Base-by-base conservation (phyloP, 352 stramenopile genomes). In the Pythium sp. region DNA sequence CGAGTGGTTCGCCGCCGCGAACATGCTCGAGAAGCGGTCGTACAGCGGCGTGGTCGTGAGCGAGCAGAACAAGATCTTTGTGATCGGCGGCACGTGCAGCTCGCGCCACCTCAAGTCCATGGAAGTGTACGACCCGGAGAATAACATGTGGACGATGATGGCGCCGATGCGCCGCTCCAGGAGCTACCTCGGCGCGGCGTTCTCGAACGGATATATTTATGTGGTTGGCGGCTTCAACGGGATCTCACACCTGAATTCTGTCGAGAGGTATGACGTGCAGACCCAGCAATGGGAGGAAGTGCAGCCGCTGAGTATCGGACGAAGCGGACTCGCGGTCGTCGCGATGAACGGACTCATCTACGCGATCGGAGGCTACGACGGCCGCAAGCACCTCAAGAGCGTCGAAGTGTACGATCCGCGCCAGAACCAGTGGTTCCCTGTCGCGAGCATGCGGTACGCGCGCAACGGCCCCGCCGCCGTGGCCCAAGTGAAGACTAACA, bases 161-260 rank as follows among this genome's bases (percentile, higher is more conserved):
- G 73, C 81, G n/a, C 55, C 79, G 5, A 93, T 93, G 83, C 69
- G 71, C 24, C 80, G 84, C 9, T 65, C 73, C 2, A 65, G 85
- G 7, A 93, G 85, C 64, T 93, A 93, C 64, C 62, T 93, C 3
- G 85, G 85, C 15, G 77, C 80, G 3, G 70, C 70, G 12, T 70
- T 80, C 8, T 68, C 89, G 5, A 73, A 76, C 26, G 69, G 78
- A 3, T 86, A 77, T 54, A 77, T 93, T 46, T 93, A 91, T 60
- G 81, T 73, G 0, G 75, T 93, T 2, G 85, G 85, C 2, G 85
- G 85, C 0, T 93, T 92, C 63, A 92, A 93, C 59, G 85, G 85
- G 0, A 77, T 82, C n/a, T 72, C 74, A 1, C 83, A 93, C 55
- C 63, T 91, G 4, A 73, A 71, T 0, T 80, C 75, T 0, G 83